These are phyloP conservation scores for Themeda triandra DNA, from an alignment of 176 grass and related monocot genomes.

Conservation along the genomic window DNA sequence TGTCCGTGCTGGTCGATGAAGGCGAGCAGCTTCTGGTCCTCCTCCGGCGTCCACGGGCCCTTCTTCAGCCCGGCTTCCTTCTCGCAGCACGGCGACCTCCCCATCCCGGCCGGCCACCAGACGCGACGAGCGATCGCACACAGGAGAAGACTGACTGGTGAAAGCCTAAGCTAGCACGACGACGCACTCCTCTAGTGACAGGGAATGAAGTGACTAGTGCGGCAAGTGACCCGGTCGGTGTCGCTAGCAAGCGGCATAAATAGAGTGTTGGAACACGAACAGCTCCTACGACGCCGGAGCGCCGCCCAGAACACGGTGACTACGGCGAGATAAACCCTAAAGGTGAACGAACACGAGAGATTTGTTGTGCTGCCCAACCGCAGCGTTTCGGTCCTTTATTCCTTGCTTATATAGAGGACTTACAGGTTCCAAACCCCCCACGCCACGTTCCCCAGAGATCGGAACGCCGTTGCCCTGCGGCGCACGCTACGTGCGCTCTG, in stretches of 20 bases:
- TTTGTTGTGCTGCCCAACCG: too few species aligned
- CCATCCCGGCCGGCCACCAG: constrained; percentile 44
- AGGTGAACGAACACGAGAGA: too few species aligned
- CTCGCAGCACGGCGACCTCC: constrained; percentile 92
- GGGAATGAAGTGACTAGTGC: neutral
- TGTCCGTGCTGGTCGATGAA: constrained; percentile 65
- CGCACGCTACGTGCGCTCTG: too few species aligned
- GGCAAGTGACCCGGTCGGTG: constrained; percentile 11
- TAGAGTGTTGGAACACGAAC: too few species aligned
- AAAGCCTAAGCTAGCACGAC: neutral
- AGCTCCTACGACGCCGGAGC: too few species aligned
- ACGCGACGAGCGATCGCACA: neutral
- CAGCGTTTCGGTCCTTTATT: too few species aligned
- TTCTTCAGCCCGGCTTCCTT: constrained; percentile 72
- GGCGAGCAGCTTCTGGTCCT: constrained; percentile 62
- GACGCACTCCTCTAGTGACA: neutral
- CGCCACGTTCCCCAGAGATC: too few species aligned
- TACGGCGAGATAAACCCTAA: too few species aligned
- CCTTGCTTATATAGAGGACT: too few species aligned
- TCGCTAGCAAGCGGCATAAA: constrained; percentile 31
- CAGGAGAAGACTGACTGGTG: neutral
- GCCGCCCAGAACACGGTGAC: too few species aligned
- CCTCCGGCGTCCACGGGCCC: constrained; percentile 53
- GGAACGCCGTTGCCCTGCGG: too few species aligned
- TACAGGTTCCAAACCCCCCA: too few species aligned